Evolutionary conservation across 202 grass and related monocot genomes (phyloP).

Genomic region (Dendrocalamus latiflorus): DNA sequence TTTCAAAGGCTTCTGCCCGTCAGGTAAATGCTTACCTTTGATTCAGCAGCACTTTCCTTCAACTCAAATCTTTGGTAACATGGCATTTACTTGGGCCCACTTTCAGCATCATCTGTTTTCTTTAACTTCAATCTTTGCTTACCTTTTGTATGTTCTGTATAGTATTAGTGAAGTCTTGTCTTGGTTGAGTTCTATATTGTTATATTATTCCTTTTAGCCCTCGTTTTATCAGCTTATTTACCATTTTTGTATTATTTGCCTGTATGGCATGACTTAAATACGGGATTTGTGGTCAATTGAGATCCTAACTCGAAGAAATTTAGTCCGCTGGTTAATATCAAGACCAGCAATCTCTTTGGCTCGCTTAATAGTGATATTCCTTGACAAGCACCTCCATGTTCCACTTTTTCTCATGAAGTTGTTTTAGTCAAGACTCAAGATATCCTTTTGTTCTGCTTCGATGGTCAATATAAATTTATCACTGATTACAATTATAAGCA

Average conservation of each 20-base stretch:
- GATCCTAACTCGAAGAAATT: not conserved
- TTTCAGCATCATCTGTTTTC: not conserved
- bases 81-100: not conserved
- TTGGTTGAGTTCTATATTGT: not conserved
- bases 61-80: slow-evolving; percentile 20
- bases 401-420: slow-evolving; percentile 11
- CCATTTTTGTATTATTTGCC: not conserved
- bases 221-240: not conserved
- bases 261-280: not conserved
- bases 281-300: not conserved
- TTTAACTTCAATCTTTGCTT: not conserved
- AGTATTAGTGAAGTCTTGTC: not conserved
- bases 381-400: not conserved
- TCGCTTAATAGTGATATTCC: not conserved
- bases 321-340: not conserved
- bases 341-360: not conserved
- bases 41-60: not conserved
- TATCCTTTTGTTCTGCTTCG: not conserved
- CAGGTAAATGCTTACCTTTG: slow-evolving; percentile 55
- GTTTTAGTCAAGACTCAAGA: not conserved
- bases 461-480: not conserved
- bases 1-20: slow-evolving; percentile 90
- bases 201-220: not conserved
- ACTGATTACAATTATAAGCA: slow-evolving; percentile 13
- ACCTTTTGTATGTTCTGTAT: slow-evolving; percentile 15